Evolutionary conservation across 352 stramenopile genomes (phyloP).

Genomic region (Globisporangium paddicum): DNA sequence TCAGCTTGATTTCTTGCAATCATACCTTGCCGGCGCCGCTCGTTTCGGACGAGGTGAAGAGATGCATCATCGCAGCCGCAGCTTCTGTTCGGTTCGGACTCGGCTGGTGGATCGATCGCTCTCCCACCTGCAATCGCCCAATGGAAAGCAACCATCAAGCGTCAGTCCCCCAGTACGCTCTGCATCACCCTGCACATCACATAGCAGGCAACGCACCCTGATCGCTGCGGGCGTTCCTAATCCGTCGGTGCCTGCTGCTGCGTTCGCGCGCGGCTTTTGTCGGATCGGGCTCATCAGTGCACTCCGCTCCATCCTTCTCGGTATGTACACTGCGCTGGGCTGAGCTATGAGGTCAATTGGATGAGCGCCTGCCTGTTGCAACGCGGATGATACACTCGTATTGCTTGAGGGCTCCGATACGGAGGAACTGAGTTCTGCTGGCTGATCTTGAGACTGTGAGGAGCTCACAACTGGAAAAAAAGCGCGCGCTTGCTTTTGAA

Average conservation of each 20-base stretch:
- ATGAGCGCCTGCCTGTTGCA: background rate
- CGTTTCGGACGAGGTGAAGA: conserved; percentile 41
- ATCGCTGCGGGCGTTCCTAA: conserved; percentile 21
- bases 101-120: conserved; percentile 52
- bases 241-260: conserved; percentile 5
- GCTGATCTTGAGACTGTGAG: background rate
- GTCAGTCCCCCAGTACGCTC: background rate
- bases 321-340: background rate
- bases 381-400: no score
- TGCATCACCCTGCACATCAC: background rate
- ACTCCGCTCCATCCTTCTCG: conserved; percentile 22
- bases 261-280: conserved; percentile 10
- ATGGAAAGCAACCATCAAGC: background rate
- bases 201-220: background rate
- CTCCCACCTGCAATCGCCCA: conserved; percentile 9
- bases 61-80: conserved; percentile 74
- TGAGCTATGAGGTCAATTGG: background rate
- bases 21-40: conserved; percentile 13
- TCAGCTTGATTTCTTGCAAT: background rate
- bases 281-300: conserved; percentile 43
- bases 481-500: conserved; percentile 13
- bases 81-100: conserved; percentile 77
- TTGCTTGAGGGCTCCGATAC: conserved; percentile 2
- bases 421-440: conserved; percentile 2
- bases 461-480: conserved; percentile 1